Percentiles rank a stretch among this genome's conserved stretches.
Evolutionary conservation across 352 stramenopile species (phyloP).

Genomic region (Pythium graminicola): DNA sequence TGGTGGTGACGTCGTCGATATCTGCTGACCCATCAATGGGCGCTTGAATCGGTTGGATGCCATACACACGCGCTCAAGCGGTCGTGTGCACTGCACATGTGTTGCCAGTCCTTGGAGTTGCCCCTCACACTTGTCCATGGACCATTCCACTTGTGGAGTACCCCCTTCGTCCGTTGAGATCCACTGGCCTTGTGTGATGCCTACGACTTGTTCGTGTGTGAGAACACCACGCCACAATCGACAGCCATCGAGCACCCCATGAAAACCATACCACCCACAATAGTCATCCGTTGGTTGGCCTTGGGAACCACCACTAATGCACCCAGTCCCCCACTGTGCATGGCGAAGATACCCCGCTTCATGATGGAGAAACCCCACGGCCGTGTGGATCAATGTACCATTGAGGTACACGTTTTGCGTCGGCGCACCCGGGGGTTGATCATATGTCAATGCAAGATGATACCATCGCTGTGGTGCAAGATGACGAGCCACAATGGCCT

Average conservation of each 20-base stretch:
- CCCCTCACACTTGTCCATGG: not conserved
- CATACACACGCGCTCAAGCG: not conserved
- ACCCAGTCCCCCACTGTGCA: not conserved
- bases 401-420: not conserved
- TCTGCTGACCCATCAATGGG: no score
- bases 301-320: no score
- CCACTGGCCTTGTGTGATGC: not conserved
- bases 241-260: not conserved
- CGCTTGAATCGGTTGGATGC: no score
- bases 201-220: not conserved
- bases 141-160: no score
- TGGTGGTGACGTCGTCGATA: no score
- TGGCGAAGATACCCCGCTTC: not conserved
- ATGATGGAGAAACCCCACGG: not conserved
- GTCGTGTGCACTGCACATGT: not conserved
- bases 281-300: not conserved
- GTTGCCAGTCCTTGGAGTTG: not conserved
- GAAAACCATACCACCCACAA: not conserved
- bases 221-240: not conserved
- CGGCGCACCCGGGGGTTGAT: not conserved
- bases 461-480: not conserved
- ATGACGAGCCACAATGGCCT: not conserved
- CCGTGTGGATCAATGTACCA: not conserved
- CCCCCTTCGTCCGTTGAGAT: not conserved
- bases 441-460: not conserved